A percentile compares a stretch with the other conserved stretches of the same genome.
Conservation (phyloP, 768 basidiomycete species). For the Amanita exitialis region DNA sequence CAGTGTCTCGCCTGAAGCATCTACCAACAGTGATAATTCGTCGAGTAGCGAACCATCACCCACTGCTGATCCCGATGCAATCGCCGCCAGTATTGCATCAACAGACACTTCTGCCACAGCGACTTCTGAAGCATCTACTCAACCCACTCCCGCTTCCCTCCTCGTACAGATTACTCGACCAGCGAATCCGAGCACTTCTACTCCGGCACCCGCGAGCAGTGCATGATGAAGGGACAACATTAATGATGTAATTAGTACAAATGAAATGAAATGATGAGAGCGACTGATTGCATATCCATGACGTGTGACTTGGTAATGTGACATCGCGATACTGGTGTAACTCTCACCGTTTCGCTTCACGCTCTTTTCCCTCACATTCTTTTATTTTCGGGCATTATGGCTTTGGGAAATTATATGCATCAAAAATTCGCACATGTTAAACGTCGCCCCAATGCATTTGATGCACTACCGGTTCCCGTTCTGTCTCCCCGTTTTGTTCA, state of each 20-base stretch:
- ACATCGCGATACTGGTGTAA: not conserved
- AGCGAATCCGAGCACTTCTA: not conserved
- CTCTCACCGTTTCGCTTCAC: not conserved
- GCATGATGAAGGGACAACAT: not conserved
- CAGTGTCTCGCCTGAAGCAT: not conserved
- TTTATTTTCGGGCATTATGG: not conserved
- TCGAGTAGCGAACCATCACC: not conserved
- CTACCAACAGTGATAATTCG: not conserved
- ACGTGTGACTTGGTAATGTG: not conserved
- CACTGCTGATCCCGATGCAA: not conserved
- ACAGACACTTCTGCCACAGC: not conserved
- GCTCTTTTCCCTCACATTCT: not conserved
- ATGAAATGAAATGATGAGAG: not conserved
- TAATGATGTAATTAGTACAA: not conserved
- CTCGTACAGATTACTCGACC: not conserved
- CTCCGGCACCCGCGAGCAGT: not conserved
- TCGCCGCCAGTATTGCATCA: not conserved
- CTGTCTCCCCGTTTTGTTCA: not conserved
- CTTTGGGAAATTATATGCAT: not conserved
- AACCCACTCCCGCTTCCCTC: slow-evolving; percentile 1
- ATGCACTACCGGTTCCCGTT: not conserved
- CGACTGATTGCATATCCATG: not conserved
- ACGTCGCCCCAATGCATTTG: not conserved
- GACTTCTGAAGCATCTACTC: not conserved
- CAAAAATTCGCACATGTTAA: not conserved